Evolutionary conservation across 2,329 filamentous ascomycete species (phyloP).

Genomic region (Huntiella savannae): DNA sequence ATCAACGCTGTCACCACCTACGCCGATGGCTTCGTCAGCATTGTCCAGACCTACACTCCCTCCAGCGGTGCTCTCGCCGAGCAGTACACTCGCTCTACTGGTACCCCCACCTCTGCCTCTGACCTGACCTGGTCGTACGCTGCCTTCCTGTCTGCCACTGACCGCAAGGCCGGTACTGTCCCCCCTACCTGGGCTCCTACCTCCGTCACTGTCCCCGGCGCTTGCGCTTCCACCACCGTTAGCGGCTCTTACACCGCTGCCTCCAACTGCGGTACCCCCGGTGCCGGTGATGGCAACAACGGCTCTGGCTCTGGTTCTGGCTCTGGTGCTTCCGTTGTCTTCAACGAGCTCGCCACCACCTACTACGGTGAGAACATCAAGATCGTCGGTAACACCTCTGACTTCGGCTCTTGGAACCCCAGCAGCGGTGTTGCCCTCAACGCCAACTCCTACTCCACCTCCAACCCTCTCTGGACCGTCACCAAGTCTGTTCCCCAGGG

Average conservation of each 20-base stretch:
- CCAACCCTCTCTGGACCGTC: slow-evolving; percentile 41
- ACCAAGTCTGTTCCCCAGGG: slow-evolving; percentile 37
- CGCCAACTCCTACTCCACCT: slow-evolving; percentile 36
- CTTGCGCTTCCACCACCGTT: slow-evolving; percentile 28
- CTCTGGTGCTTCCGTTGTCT: slow-evolving; percentile 28
- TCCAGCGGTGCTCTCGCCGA: slow-evolving; percentile 46
- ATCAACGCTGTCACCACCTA: slow-evolving; percentile 36
- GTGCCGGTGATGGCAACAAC: slow-evolving; percentile 13
- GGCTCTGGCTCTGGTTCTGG: slow-evolving; percentile 2
- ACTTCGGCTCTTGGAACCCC: slow-evolving; percentile 45
- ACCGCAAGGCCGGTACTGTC: slow-evolving; percentile 34
- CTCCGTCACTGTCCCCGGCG: slow-evolving; percentile 28
- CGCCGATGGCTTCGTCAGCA: slow-evolving; percentile 40
- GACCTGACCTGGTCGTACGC: slow-evolving; percentile 61
- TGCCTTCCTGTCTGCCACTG: slow-evolving; percentile 44
- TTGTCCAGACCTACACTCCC: slow-evolving; percentile 43
- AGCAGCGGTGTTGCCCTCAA: slow-evolving; percentile 34
- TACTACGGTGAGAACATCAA: slow-evolving; percentile 44
- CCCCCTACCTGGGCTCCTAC: slow-evolving; percentile 36
- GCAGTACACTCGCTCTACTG: slow-evolving; percentile 39
- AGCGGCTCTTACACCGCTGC: slow-evolving; percentile 28
- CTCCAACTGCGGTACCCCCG: slow-evolving; percentile 16
- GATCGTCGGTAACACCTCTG: slow-evolving; percentile 37
- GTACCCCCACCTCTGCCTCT: slow-evolving; percentile 38
- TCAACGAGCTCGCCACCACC: slow-evolving; percentile 39